Base-by-base conservation (phyloP, 2,329 filamentous ascomycete species). In the Mollisia scopiformis region DNA sequence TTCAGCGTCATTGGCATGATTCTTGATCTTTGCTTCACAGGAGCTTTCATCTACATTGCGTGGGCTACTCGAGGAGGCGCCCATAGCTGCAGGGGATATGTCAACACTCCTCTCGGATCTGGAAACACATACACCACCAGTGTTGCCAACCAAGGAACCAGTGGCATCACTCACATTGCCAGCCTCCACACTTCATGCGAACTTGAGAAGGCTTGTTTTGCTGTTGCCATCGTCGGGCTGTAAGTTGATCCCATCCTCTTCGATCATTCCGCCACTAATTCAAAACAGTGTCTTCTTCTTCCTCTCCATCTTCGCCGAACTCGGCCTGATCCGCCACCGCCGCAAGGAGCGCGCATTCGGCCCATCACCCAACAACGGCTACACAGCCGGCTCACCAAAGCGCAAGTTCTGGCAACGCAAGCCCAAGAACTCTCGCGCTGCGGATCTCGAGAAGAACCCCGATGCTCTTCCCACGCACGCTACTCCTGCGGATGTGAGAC, bases 1-100 rank as follows among this genome's bases (percentile, higher is more conserved):
- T 89, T 93, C 62, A 90, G 90, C 3, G 82, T 88, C 71, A 66
- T 95, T 57, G 90, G 85, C 65, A 85, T 96, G 64, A 63, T 93
- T 25, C 80, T 97, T 51, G 92, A 97, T 71, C 69, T 95, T 56
- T 84, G 84, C 70, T 96, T 97, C 75, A 78, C 86, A 55, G 91
- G 84, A 41, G 86, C 82, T 61, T 95, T 95, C 80, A 85, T 96
- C 72, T 96, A 93, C 72, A 85, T 97, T 62, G 92, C 93, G 0
- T 80, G 88, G 52, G 82, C 91, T 64, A 93, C 91, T 62, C 84
- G 89, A 37, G 77, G 84, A 58, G 93, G 93, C 37, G 85, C 86
- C 0, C 76, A 82, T 62, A 83, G 77, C 53, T 97, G 93, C 79
- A 80, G 77, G 14, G 86, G 86, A 51, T 77, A 78, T 16, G 82